Percentiles rank a stretch among this genome's conserved stretches.
Conservation (phyloP, 352 stramenopile genomes). For the Phytophthora pluvialis region DNA sequence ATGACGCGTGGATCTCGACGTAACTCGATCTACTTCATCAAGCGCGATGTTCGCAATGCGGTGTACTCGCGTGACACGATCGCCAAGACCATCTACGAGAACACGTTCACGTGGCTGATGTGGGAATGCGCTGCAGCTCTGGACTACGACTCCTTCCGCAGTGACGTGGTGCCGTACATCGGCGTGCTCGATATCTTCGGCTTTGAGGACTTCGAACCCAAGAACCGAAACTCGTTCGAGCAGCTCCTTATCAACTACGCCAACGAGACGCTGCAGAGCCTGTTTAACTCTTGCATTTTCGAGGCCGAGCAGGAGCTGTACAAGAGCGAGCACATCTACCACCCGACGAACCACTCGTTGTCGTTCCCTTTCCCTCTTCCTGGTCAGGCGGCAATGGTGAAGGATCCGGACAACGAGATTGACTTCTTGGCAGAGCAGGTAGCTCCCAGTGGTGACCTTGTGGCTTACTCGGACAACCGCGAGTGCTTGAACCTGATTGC, state of each 20-base stretch:
- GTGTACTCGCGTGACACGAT: conserved; percentile 89
- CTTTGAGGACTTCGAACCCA: conserved; percentile 91
- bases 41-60: conserved; percentile 70
- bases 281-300: conserved; percentile 92
- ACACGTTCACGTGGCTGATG: conserved; percentile 91
- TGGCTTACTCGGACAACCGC: conserved; percentile 86
- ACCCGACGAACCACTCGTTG: conserved; percentile 83
- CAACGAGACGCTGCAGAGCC: conserved; percentile 91
- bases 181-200: conserved; percentile 94
- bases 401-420: conserved; percentile 41
- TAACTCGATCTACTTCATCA: conserved; percentile 84
- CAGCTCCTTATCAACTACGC: conserved; percentile 94
- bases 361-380: conserved; percentile 74
- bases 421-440: conserved; percentile 52
- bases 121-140: conserved; percentile 76
- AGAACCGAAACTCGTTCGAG: conserved; percentile 92
- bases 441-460: conserved; percentile 48
- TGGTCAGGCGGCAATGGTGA: conserved; percentile 38
- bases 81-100: conserved; percentile 90
- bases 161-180: conserved; percentile 88
- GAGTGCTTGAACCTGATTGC: conserved; percentile 88
- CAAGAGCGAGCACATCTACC: conserved; percentile 81
- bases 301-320: conserved; percentile 88
- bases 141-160: conserved; percentile 84
- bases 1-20: conserved; percentile 76